Conservation (phyloP, 495 filamentous ascomycete species). For the Trichoderma virens region DNA sequence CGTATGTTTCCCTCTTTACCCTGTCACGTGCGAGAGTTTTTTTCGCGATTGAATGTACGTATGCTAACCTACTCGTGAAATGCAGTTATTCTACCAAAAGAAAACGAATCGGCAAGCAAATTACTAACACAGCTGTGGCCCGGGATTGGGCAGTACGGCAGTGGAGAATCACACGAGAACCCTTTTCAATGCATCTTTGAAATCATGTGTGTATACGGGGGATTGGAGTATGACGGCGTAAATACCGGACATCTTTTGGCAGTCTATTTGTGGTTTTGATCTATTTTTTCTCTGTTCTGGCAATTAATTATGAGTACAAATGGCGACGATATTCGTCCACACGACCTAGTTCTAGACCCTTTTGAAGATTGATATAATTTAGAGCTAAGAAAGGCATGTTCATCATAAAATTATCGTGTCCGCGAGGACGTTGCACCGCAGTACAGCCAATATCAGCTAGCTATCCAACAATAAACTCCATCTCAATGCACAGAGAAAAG, state of each 20-base stretch:
- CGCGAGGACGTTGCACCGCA: background rate
- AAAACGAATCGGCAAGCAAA: conserved; percentile 42
- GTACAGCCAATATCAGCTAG: conserved; percentile 1
- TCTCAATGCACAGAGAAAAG: conserved; percentile 3
- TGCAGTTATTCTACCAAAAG: conserved; percentile 46
- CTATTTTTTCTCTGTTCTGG: background rate
- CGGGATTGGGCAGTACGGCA: conserved; percentile 28
- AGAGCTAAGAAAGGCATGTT: background rate
- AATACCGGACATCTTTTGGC: background rate
- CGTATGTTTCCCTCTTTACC: conserved; percentile 42
- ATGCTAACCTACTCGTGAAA: background rate
- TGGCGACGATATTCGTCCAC: background rate
- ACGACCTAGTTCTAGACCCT: background rate
- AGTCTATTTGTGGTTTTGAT: background rate
- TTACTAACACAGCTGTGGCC: conserved; percentile 33
- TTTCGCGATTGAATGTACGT: background rate
- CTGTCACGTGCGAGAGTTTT: background rate
- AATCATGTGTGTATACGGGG: background rate
- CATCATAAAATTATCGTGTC: conserved; percentile 7
- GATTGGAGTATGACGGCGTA: background rate
- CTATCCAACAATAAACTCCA: conserved; percentile 15
- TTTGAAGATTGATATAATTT: background rate
- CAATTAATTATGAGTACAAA: background rate
- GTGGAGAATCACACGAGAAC: background rate
- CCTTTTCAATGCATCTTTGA: background rate